phyloP scores from a whole-genome alignment of 1,139 yeast genomes.

The Hansenula sp. region DNA sequence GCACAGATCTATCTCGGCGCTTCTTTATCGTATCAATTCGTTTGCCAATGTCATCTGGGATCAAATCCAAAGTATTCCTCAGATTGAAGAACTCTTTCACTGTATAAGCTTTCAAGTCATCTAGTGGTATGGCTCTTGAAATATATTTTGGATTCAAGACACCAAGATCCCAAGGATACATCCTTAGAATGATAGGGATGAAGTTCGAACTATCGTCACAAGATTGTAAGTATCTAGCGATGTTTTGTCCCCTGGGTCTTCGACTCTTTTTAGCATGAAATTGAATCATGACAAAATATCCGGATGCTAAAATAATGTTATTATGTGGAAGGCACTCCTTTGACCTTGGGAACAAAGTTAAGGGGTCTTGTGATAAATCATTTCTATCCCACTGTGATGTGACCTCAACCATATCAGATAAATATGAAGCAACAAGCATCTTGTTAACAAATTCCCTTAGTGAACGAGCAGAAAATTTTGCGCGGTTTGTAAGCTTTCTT shows the following conservation, averaged over 20 bases:
- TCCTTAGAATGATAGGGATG: not conserved
- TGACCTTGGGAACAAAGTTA: not conserved
- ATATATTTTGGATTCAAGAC: not conserved
- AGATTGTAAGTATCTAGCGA: not conserved
- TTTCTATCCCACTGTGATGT: not conserved
- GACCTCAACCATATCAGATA: slow-evolving; percentile 1
- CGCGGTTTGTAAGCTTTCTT: not conserved
- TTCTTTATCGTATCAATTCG: not conserved
- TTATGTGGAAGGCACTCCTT: not conserved
- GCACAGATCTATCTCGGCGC: not conserved
- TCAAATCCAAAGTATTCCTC: not conserved
- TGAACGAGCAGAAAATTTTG: not conserved
- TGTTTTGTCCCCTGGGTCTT: not conserved
- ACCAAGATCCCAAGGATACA: slow-evolving; percentile 2
- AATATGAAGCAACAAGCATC: slow-evolving; percentile 1
- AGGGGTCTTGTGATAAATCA: not conserved
- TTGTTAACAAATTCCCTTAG: not conserved
- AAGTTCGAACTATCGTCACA: slow-evolving; percentile 1
- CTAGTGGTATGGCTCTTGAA: not conserved
- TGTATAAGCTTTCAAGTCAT: not conserved
- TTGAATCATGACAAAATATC: not conserved
- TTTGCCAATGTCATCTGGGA: not conserved
- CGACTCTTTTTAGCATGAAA: not conserved
- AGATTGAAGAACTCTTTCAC: not conserved
- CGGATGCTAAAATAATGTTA: not conserved